phyloP scores from a whole-genome alignment of 768 basidiomycete genomes.

The Harrya chromipes region DNA sequence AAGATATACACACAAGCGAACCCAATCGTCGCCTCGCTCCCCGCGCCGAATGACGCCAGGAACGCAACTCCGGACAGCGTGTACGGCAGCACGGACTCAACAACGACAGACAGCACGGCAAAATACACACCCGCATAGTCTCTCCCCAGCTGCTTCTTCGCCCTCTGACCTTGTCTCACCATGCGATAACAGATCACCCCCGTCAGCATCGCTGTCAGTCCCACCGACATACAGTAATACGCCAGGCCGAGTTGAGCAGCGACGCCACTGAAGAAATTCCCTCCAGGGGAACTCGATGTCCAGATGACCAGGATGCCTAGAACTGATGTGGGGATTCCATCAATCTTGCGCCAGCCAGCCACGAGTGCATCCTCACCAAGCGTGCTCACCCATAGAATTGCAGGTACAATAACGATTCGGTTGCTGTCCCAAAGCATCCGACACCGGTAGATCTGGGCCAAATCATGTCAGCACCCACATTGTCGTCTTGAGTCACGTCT shows the following conservation, averaged over 20 bases:
- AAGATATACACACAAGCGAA: slow-evolving; percentile 20
- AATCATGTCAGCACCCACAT: not conserved
- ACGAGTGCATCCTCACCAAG: slow-evolving; percentile 17
- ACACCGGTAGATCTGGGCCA: slow-evolving; percentile 37
- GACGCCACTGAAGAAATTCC: slow-evolving; percentile 17
- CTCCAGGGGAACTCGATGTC: slow-evolving; percentile 15
- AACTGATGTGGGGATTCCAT: slow-evolving; percentile 5
- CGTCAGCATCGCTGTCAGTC: slow-evolving; percentile 22
- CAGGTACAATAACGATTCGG: slow-evolving; percentile 17
- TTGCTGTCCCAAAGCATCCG: slow-evolving; percentile 30
- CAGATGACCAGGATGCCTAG: slow-evolving; percentile 17
- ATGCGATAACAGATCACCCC: slow-evolving; percentile 17
- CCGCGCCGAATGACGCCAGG: slow-evolving; percentile 18
- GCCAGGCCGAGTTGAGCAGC: slow-evolving; percentile 14
- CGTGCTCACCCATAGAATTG: slow-evolving; percentile 21
- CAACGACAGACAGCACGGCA: slow-evolving; percentile 9
- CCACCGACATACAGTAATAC: slow-evolving; percentile 21
- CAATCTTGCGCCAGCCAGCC: not conserved
- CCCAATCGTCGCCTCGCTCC: slow-evolving; percentile 10
- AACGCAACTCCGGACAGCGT: slow-evolving; percentile 25
- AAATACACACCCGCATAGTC: slow-evolving; percentile 23
- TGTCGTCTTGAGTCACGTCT: not conserved
- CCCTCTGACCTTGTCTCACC: slow-evolving; percentile 8
- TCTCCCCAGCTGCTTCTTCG: slow-evolving; percentile 14
- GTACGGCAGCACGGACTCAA: slow-evolving; percentile 28